Evolutionary conservation across 2,329 filamentous ascomycete species (phyloP), one percentile per base, ranked within the genome.

Genomic region (Cytospora mali): DNA sequence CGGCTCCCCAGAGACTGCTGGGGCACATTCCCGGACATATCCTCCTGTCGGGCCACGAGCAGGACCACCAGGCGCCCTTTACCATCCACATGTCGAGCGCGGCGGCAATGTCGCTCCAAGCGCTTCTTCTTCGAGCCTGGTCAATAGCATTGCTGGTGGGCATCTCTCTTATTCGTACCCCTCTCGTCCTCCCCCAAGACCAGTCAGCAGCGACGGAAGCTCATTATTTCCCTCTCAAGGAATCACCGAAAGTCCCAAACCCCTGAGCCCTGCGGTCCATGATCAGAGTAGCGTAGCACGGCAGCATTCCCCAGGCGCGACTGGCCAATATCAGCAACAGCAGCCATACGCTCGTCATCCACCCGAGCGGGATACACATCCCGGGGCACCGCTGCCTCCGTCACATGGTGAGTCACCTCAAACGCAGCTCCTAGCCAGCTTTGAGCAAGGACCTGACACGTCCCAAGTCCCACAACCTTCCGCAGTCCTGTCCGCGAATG

Each of bases 231-330:
- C 92, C 72, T 84, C 87, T 10, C 88, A 92, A 59, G 84, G 79
- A 63, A 90, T 96, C 79, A 95, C 90, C 3, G 92, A 97, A 75
- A 96, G 91, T 68, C 92, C 93, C 0, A 96, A 93, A 72, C 89
- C 93, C 4, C 80, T 96, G 48, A 93, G 88, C 64, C 89, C 90
- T n/a, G 69, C 81, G 23, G 80, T 88, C 86, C 67, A 75, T 82
- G 18, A 75, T 77, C 56, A 77, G 73, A 31, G 64, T 76, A 64
- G 69, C 71, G 48, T 73, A 70, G 70, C 79, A 49, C 81, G 86
- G 62, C 86, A 88, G 66, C 81, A 85, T 60, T 90, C 87, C 33
- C 87, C 88, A n/a, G 89, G 83, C 71, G 74, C 89, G 66, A 84
- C 84, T 10, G 81, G 87, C 28, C 86, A 88, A 66, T 82, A 87